A percentile compares a stretch with the other conserved stretches of the same genome.
phyloP scores from a whole-genome alignment of 2,329 filamentous ascomycete species.

The Colletotrichum tamarilloi region DNA sequence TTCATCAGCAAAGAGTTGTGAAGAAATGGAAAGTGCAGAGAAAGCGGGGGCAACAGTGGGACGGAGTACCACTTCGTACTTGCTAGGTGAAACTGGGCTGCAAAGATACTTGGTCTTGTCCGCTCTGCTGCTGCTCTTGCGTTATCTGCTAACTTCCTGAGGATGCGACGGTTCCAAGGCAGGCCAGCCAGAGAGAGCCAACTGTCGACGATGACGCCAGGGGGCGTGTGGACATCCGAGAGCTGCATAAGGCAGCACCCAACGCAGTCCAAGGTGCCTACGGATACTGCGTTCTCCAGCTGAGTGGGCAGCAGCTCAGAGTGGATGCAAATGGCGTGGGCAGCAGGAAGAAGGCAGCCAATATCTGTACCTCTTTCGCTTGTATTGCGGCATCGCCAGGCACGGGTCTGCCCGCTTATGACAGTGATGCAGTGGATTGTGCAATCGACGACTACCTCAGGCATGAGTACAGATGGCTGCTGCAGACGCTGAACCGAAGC shows the following conservation, averaged over 20 bases:
- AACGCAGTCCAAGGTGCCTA: too few species aligned
- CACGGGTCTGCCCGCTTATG: constrained; percentile 4
- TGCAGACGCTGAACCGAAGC: constrained; percentile 4
- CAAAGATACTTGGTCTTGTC: constrained; percentile 4
- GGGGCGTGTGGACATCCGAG: neutral
- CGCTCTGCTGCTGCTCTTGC: constrained; percentile 7
- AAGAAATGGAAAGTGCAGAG: neutral
- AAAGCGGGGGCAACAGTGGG: neutral
- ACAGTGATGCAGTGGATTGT: constrained; percentile 31
- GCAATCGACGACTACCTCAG: constrained; percentile 30
- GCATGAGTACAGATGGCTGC: constrained; percentile 22
- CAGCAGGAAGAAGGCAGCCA: constrained; percentile 3
- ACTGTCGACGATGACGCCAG: constrained; percentile 21
- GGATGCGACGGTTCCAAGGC: constrained; percentile 3
- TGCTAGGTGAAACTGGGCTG: constrained; percentile 7
- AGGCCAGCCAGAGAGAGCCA: constrained; percentile 6
- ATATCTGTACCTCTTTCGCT: neutral
- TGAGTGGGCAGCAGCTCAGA: constrained; percentile 7
- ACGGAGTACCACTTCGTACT: neutral
- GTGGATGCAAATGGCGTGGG: constrained; percentile 19
- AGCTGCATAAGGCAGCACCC: neutral
- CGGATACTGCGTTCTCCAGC: too few species aligned
- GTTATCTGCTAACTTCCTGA: constrained; percentile 9
- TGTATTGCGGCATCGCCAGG: neutral
- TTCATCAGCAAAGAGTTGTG: neutral